Evolutionary conservation across 2,329 filamentous ascomycete genomes (phyloP).

Genomic region (Massarina eburnea): DNA sequence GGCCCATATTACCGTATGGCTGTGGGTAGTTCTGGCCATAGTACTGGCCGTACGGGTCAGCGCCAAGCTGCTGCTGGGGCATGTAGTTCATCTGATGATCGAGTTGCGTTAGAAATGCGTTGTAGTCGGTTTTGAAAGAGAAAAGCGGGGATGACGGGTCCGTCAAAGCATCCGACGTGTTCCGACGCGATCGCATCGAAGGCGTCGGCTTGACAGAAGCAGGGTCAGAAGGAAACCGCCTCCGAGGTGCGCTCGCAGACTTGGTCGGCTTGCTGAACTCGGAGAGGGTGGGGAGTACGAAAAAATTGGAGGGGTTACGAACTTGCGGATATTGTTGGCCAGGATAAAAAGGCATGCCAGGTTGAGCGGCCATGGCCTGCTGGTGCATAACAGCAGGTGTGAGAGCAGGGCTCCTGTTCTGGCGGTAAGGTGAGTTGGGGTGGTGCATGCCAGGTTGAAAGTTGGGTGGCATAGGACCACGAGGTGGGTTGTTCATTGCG

Average conservation of each 20-base stretch:
- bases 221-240: constrained; percentile 13
- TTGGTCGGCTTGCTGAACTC: constrained; percentile 22
- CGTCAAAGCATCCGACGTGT: constrained; percentile 27
- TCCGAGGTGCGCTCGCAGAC: constrained; percentile 15
- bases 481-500: constrained; percentile 52
- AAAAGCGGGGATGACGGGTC: constrained; percentile 55
- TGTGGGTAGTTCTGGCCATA: constrained; percentile 46
- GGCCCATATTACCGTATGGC: constrained; percentile 55
- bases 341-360: constrained; percentile 65
- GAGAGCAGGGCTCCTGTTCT: constrained; percentile 58
- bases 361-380: constrained; percentile 54
- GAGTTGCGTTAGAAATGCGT: constrained; percentile 68
- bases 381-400: constrained; percentile 67
- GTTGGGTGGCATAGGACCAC: constrained; percentile 55
- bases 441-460: constrained; percentile 55
- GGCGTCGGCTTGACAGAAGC: constrained; percentile 14
- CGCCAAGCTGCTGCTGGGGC: neutral
- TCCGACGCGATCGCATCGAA: constrained; percentile 16
- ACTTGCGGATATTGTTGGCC: constrained; percentile 62
- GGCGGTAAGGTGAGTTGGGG: constrained; percentile 62
- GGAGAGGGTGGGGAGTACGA: constrained; percentile 15
- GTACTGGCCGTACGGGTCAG: constrained; percentile 45
- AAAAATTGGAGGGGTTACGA: constrained; percentile 55
- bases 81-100: constrained; percentile 3
- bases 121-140: constrained; percentile 69